Evolutionary conservation across 106 monocot species (phyloP), one percentile per base, ranked within the genome.

Genomic region (Dendrobium catenatum): DNA sequence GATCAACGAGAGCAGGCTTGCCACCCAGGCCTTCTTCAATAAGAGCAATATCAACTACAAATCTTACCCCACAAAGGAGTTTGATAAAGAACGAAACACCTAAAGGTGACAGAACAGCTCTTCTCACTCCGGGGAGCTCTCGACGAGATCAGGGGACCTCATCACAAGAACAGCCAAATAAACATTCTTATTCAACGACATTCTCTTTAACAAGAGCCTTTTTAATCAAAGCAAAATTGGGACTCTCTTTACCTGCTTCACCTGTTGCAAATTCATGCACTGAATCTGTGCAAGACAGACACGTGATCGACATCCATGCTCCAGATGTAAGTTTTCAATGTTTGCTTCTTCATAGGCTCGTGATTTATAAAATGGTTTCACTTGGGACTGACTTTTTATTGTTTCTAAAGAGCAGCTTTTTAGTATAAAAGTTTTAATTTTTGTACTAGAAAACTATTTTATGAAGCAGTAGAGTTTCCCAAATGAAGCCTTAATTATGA

Each of bases 201-300:
- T 93, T 98, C 77, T 94, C 90, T 66, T 94, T 51, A 13, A 51
- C 51, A 10, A 51, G 48, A 79, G 82, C 86, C 86, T 11, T 89
- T 85, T 84, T 86, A 46, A 40, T 87, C 3, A 87, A 87, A 43
- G 77, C 86, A 26, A 95, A 91, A 75, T 73, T 68, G 77, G 90
- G 93, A 27, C 75, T 85, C 77, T 97, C 97, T 77, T 86, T 97
- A 75, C 97, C 97, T n/a, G 88, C 88, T 17, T 91, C 97, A 13
- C 98, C 98, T 29, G 55, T 91, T 67, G 88, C 75, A 72, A 88
- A 49, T 76, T 24, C 72, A 13, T 84, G 72, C 48, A 22, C 83
- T 20, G 66, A 81, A 42, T 73, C 91, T 44, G 54, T 48, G 20
- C 81, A 68, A 13, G 92, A 82, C 42, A 88, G 70, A 51, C 94